These are phyloP conservation scores for Trametes elegans DNA, from an alignment of 768 basidiomycete species.

Conservation along the genomic window DNA sequence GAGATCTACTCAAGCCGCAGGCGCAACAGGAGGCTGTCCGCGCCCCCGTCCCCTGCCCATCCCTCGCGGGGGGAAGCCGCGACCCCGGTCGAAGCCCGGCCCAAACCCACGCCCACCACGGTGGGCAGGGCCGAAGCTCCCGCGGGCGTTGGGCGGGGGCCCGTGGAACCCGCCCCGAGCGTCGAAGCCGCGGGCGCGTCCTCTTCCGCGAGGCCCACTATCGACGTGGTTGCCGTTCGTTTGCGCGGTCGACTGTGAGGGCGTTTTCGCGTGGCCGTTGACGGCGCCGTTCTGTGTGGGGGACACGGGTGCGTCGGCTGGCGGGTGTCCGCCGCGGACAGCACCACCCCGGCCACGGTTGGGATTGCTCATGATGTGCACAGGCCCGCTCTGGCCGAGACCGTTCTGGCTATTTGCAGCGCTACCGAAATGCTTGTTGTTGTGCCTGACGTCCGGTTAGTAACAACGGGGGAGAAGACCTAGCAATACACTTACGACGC, in stretches of 20 bases:
- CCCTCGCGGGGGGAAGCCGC: slow-evolving; percentile 21
- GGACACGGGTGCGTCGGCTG: neutral
- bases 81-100: slow-evolving; percentile 21
- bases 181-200: slow-evolving; percentile 11
- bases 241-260: neutral
- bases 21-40: neutral
- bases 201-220: neutral
- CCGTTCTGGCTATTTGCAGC: slow-evolving; percentile 10
- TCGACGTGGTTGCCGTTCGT: slow-evolving; percentile 4
- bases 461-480: neutral
- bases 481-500: slow-evolving; percentile 32
- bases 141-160: slow-evolving; percentile 21
- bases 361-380: slow-evolving; percentile 79
- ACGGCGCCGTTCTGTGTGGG: slow-evolving; percentile 1
- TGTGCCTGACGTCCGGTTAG: slow-evolving; percentile 3
- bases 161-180: slow-evolving; percentile 14
- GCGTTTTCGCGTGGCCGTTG: slow-evolving; percentile 14
- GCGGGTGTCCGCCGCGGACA: slow-evolving; percentile 15
- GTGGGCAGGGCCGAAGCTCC: slow-evolving; percentile 21
- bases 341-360: slow-evolving; percentile 48
- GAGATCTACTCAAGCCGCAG: neutral
- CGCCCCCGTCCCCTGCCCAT: slow-evolving; percentile 30
- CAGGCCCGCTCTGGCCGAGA: slow-evolving; percentile 35
- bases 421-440: slow-evolving; percentile 5
- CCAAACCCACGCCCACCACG: slow-evolving; percentile 33